phyloP scores from a whole-genome alignment of 495 filamentous ascomycete genomes.

The Letharia columbiana region DNA sequence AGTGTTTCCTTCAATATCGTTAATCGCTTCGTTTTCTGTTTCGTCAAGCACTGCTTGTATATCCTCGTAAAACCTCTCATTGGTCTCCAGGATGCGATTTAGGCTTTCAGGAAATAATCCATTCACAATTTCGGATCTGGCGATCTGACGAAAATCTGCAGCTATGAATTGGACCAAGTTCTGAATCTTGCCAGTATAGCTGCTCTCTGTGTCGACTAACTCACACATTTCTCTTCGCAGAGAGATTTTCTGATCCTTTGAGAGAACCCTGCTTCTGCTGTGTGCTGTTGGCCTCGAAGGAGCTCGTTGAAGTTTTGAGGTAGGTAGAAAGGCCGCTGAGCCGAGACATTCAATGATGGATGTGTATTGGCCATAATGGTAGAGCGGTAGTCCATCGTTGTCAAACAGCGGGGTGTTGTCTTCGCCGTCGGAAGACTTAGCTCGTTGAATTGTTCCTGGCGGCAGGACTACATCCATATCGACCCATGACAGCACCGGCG shows the following conservation, averaged over 20 bases:
- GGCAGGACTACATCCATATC: conserved; percentile 86
- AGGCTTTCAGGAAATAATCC: conserved; percentile 74
- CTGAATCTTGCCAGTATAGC: conserved; percentile 79
- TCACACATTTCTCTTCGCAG: conserved; percentile 86
- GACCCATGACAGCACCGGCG: conserved; percentile 69
- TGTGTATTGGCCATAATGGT: conserved; percentile 67
- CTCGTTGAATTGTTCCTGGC: conserved; percentile 56
- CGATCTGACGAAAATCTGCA: conserved; percentile 64
- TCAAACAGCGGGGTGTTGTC: conserved; percentile 50
- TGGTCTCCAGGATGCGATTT: conserved; percentile 66
- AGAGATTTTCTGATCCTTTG: conserved; percentile 71
- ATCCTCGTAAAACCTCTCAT: conserved; percentile 66
- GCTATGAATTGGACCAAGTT: conserved; percentile 69
- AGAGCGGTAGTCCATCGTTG: conserved; percentile 49
- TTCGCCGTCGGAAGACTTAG: conserved; percentile 42
- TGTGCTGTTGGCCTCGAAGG: conserved; percentile 77
- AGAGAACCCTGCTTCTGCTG: conserved; percentile 62
- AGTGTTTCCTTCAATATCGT: conserved; percentile 45
- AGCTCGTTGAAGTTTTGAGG: conserved; percentile 74
- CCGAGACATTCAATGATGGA: conserved; percentile 70
- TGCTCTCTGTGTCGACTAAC: conserved; percentile 84
- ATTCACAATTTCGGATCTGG: conserved; percentile 48
- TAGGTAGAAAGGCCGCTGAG: conserved; percentile 76
- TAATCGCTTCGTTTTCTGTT: conserved; percentile 70
- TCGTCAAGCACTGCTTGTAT: conserved; percentile 69